phyloP scores from a whole-genome alignment of 2,329 filamentous ascomycete species.

The Diaporthe velutina region DNA sequence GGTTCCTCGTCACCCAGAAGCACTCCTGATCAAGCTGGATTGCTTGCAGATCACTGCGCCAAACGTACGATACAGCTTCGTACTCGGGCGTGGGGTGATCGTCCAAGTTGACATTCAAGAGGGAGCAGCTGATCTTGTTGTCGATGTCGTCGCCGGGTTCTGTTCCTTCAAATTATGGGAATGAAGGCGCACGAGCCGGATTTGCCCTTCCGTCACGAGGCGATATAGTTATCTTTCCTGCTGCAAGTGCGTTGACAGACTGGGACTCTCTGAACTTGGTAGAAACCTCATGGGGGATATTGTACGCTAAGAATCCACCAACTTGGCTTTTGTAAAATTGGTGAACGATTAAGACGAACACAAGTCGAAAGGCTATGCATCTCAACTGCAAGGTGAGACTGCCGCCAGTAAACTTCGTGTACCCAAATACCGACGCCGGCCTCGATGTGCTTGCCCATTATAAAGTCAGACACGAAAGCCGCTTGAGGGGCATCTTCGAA shows the following conservation, averaged over 20 bases:
- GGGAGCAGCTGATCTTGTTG: not conserved
- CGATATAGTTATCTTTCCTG: not conserved
- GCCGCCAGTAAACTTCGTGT: not conserved
- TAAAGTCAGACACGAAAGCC: not conserved
- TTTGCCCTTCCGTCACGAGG: not conserved
- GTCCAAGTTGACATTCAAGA: not conserved
- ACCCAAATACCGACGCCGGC: not conserved
- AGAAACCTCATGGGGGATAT: not conserved
- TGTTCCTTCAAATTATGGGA: not conserved
- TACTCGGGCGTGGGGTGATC: not conserved
- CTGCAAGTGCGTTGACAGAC: not conserved
- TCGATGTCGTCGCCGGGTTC: not conserved
- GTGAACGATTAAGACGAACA: not conserved
- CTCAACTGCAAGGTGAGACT: not conserved
- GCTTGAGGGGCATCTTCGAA: not conserved
- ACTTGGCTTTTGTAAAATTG: not conserved
- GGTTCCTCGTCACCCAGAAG: not conserved
- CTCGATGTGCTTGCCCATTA: not conserved
- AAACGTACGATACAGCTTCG: not conserved
- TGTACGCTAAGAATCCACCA: not conserved
- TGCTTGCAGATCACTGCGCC: not conserved
- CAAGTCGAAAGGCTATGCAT: not conserved
- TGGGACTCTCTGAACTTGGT: not conserved
- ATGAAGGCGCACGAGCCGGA: not conserved
- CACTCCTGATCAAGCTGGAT: not conserved